Evolutionary conservation across 768 basidiomycete species (phyloP), one percentile per base, ranked within the genome.

Genomic region (Bullera alba): DNA sequence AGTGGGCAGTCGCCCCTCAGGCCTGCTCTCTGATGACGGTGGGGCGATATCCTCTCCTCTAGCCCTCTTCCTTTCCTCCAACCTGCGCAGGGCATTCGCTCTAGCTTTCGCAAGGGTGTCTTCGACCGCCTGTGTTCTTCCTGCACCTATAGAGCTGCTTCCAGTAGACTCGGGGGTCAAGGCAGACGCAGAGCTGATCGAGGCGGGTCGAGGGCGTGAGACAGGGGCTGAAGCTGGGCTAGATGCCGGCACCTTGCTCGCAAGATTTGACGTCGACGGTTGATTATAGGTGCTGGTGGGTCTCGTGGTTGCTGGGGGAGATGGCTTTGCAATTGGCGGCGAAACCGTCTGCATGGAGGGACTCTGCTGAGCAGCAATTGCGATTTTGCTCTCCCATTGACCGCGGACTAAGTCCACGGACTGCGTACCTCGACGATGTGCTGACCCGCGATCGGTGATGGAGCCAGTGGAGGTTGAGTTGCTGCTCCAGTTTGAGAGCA

Each of bases 371-470:
- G 32, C 42, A 22, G 21, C 42, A 39, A 35, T n/a, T 39, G 12
- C 37, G 22, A 65, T 65, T 49, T 60, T 62, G 3, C 63, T 57
- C 45, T 67, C 58, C 65, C 65, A 67, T 48, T 62, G 54, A 17
- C 53, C 51, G 21, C 65, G 38, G n/a, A 63, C 65, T 16, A 61
- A 49, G 41, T 63, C 62, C 25, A 67, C 63, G 4, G 61, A 61
- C 37, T 48, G 17, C 10, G 14, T 23, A 12, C 46, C 46, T 35
- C 46, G 35, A 4, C 4, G 15, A 48, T 48, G 46, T 14, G 17
- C 30, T 19, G 21, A 19, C 12, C 37, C n/a, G n/a, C n/a, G n/a
- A n/a, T n/a, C n/a, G n/a, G n/a, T n/a, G n/a, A n/a, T n/a, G n/a
- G n/a, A 34, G 32, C 32, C 32, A 34, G 19, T 10, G 37, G 22